Evolutionary conservation across 495 filamentous ascomycete species (phyloP).

Genomic region (Aspergillus affinis): DNA sequence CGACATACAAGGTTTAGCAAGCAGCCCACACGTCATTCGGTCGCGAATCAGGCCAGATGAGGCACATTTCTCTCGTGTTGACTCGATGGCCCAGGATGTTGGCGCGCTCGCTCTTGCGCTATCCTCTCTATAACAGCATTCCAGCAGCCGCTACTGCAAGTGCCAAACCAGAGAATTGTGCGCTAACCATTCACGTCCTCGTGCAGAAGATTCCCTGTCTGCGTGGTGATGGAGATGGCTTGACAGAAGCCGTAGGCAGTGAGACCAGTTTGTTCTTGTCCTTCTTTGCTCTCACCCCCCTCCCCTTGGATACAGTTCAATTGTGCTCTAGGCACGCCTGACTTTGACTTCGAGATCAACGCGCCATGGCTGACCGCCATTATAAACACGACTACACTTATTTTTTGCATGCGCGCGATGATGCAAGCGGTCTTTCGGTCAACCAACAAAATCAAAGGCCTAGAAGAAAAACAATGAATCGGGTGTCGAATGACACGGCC

Average conservation of each 20-base stretch:
- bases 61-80: not conserved
- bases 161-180: not conserved
- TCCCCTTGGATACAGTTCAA: not conserved
- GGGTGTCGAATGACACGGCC: not conserved
- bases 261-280: too few species aligned
- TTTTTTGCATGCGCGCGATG: not conserved
- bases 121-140: not conserved
- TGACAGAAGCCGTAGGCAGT: not conserved
- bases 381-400: not conserved
- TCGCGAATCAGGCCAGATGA: too few species aligned
- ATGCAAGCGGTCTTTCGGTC: conserved; percentile 5
- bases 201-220: not conserved
- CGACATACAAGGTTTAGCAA: not conserved
- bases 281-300: too few species aligned
- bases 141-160: conserved; percentile 7
- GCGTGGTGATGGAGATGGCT: conserved; percentile 7
- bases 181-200: not conserved
- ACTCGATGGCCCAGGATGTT: not conserved
- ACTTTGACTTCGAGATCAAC: not conserved
- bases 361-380: not conserved
- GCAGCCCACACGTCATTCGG: not conserved
- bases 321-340: not conserved
- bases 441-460: not conserved
- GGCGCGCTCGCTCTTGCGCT: not conserved
- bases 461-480: not conserved